Conservation (phyloP, 345 rosid genomes). For the Gossypium australe region DNA sequence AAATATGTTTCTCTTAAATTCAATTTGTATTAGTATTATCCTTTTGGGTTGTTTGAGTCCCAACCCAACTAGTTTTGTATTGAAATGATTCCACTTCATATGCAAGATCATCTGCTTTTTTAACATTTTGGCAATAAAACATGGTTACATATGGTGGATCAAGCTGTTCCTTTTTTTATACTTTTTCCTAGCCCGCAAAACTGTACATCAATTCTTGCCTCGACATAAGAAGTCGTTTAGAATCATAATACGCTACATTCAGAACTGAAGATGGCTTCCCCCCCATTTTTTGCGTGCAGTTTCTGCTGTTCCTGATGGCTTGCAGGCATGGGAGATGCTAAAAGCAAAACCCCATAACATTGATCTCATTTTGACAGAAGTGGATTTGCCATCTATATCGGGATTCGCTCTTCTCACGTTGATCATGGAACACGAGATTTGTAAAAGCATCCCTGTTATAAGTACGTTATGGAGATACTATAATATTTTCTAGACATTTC, state of each 20-base stretch:
- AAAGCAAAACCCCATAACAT: conserved; percentile 54
- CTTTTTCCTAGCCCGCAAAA: background rate
- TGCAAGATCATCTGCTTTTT: too few relatives aligned
- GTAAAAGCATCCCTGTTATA: conserved; percentile 94
- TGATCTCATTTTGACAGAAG: conserved; percentile 87
- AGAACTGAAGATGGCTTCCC: conserved; percentile 10
- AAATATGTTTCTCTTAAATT: too few relatives aligned
- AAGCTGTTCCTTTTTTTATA: background rate
- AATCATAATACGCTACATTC: background rate
- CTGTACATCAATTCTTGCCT: conserved; percentile 3
- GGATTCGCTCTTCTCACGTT: conserved; percentile 83
- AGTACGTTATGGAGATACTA: conserved; percentile 39
- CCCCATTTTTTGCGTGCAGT: conserved; percentile 42
- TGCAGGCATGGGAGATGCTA: conserved; percentile 92
- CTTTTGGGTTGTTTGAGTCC: too few relatives aligned
- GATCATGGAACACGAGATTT: conserved; percentile 80
- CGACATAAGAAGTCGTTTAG: background rate
- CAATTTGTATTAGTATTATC: too few relatives aligned
- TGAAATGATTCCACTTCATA: too few relatives aligned
- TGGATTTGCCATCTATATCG: conserved; percentile 80
- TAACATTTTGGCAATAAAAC: too few relatives aligned
- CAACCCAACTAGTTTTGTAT: too few relatives aligned
- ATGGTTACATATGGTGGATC: background rate
- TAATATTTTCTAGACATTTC: background rate
- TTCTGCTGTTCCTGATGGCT: conserved; percentile 76